These are phyloP conservation scores for Castanea crenata DNA, from an alignment of 306 rosid genomes.

Conservation along the genomic window DNA sequence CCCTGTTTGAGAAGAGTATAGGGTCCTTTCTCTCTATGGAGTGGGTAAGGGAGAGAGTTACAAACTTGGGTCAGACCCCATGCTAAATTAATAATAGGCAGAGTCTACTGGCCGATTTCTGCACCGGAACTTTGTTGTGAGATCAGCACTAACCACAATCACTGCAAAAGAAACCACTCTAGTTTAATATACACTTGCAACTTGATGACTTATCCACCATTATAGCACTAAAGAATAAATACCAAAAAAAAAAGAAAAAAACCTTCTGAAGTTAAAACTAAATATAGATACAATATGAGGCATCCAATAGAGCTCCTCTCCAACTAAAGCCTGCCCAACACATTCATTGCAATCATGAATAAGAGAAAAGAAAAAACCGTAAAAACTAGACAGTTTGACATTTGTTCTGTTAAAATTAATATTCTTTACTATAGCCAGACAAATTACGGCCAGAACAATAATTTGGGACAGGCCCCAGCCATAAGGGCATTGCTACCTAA, in stretches of 20 bases:
- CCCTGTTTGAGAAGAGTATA: neutral
- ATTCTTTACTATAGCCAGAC: neutral
- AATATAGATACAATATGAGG: neutral
- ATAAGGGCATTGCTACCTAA: neutral
- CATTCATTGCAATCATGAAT: too few species aligned
- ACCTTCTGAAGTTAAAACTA: neutral
- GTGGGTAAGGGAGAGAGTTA: slow-evolving; percentile 1
- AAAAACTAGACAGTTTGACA: neutral
- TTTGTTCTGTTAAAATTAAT: neutral
- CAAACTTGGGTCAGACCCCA: slow-evolving; percentile 67
- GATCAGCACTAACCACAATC: slow-evolving; percentile 98
- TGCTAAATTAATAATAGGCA: slow-evolving; percentile 69
- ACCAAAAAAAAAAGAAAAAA: neutral
- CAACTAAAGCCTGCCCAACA: neutral
- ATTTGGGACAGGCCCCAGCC: neutral
- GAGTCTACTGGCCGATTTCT: slow-evolving; percentile 96
- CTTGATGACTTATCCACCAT: slow-evolving; percentile 6
- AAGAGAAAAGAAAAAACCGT: too few species aligned
- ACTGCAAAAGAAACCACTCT: slow-evolving; percentile 50
- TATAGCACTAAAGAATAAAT: neutral
- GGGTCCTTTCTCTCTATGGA: neutral
- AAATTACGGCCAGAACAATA: neutral
- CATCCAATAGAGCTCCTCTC: neutral
- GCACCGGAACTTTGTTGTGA: slow-evolving; percentile 94
- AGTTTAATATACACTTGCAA: slow-evolving; percentile 7